phyloP scores from a whole-genome alignment of 306 rosid species.

The Spatholobus suberectus region DNA sequence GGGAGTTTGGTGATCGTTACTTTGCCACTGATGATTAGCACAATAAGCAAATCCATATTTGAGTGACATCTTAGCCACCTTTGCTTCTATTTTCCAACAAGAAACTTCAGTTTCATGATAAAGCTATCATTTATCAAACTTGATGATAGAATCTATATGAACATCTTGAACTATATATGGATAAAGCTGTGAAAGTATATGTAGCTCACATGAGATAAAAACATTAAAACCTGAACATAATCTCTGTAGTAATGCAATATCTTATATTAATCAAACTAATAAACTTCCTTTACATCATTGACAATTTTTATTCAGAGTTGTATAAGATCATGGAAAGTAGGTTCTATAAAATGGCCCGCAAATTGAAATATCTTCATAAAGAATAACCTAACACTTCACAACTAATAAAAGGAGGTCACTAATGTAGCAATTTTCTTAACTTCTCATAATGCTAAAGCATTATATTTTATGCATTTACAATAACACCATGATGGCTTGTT shows the following conservation, averaged over 20 bases:
- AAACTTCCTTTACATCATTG: neutral
- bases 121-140: neutral
- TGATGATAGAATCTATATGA: neutral
- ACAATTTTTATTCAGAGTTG: neutral
- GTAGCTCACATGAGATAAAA: neutral
- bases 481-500: neutral
- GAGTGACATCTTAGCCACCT: neutral
- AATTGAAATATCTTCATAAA: neutral
- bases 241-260: neutral
- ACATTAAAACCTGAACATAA: neutral
- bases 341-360: neutral
- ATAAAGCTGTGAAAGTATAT: neutral
- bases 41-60: neutral
- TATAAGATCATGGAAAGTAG: neutral
- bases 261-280: neutral
- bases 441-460: neutral
- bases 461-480: no score
- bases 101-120: neutral
- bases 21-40: constrained; percentile 70
- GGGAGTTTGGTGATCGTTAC: constrained; percentile 91
- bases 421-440: neutral
- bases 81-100: neutral
- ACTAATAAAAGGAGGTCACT: neutral
- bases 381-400: neutral
- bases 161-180: neutral